Evolutionary conservation across 2,329 filamentous ascomycete genomes (phyloP).

Genomic region (Tetracladium maxilliforme): DNA sequence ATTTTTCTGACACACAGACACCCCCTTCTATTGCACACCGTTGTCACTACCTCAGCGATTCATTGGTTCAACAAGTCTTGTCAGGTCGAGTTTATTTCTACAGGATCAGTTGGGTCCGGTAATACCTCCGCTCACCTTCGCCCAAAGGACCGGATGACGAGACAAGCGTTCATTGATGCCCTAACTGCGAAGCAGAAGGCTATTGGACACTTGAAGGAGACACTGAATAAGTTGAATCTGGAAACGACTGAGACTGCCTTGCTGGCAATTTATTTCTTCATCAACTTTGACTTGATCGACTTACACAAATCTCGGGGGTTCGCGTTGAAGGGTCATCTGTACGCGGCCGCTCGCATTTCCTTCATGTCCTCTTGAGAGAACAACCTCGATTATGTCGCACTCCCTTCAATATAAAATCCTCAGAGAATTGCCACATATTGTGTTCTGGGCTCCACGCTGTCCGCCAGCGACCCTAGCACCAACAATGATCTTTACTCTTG

Average conservation of each 20-base stretch:
- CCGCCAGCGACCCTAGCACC: slow-evolving; percentile 19
- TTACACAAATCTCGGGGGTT: not conserved
- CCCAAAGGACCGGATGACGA: slow-evolving; percentile 13
- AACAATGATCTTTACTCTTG: slow-evolving; percentile 22
- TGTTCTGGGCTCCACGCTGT: slow-evolving; percentile 22
- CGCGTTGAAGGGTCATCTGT: slow-evolving; percentile 1
- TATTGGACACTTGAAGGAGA: too few species aligned
- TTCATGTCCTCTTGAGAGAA: too few species aligned
- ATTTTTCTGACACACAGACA: slow-evolving; percentile 28
- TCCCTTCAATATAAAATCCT: slow-evolving; percentile 28
- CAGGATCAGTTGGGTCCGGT: slow-evolving; percentile 8
- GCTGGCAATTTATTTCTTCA: slow-evolving; percentile 1
- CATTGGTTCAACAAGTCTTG: slow-evolving; percentile 30
- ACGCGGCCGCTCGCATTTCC: not conserved
- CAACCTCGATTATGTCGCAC: slow-evolving; percentile 16
- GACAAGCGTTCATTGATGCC: slow-evolving; percentile 30
- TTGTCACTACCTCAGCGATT: slow-evolving; percentile 31
- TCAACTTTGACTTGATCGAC: slow-evolving; percentile 1
- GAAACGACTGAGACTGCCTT: slow-evolving; percentile 23
- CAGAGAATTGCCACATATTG: slow-evolving; percentile 20
- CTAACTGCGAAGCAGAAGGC: too few species aligned
- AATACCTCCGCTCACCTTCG: slow-evolving; percentile 7
- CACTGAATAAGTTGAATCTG: slow-evolving; percentile 25
- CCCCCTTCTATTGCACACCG: slow-evolving; percentile 29
- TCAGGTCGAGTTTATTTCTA: slow-evolving; percentile 15